Evolutionary conservation across 2,329 filamentous ascomycete genomes (phyloP).

Genomic region (Sclerotinia subarctica): DNA sequence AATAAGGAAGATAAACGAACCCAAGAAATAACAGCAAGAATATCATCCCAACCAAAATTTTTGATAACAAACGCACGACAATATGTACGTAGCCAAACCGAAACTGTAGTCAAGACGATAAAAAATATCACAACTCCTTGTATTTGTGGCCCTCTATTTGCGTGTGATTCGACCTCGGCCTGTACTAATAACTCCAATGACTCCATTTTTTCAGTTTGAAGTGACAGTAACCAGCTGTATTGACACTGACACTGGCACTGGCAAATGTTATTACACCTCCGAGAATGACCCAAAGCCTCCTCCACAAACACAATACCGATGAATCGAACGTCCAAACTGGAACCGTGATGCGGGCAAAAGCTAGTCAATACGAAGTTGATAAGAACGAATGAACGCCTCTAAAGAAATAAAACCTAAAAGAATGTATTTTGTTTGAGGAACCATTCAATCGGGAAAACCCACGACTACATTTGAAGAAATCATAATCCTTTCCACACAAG

Average conservation of each 20-base stretch:
- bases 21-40: conserved; percentile 19
- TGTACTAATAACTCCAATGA: neutral
- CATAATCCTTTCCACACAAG: neutral
- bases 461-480: conserved; percentile 9
- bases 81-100: conserved; percentile 31
- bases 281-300: neutral
- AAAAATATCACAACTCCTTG: conserved; percentile 41
- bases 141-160: conserved; percentile 29
- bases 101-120: conserved; percentile 38
- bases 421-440: conserved; percentile 4
- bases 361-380: neutral
- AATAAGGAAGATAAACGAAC: neutral
- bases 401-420: neutral
- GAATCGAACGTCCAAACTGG: neutral
- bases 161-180: neutral
- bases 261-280: neutral
- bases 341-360: neutral
- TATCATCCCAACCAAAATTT: conserved; percentile 35
- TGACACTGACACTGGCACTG: neutral
- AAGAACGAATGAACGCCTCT: neutral
- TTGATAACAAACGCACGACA: conserved; percentile 30
- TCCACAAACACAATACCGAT: neutral
- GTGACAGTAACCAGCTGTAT: neutral
- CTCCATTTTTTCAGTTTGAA: conserved; percentile 1
- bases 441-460: neutral